Evolutionary conservation across 1,139 yeast genomes (phyloP).

Genomic region (Pneumocystis jirovecii): DNA sequence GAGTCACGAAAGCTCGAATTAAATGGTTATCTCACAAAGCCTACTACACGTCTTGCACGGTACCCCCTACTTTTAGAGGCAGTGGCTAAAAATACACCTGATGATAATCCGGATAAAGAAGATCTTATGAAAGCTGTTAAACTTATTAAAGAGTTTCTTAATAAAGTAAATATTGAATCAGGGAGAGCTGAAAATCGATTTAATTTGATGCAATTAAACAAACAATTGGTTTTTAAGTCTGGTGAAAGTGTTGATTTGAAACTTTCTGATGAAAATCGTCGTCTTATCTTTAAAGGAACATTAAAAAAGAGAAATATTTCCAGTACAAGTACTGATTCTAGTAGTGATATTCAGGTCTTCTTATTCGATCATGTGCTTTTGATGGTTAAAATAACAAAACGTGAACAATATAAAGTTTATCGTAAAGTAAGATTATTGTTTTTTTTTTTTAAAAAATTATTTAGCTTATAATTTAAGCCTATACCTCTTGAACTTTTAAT

Average conservation of each 20-base stretch:
- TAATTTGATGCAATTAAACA: slow-evolving; percentile 73
- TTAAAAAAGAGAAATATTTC: slow-evolving; percentile 49
- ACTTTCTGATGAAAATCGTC: slow-evolving; percentile 65
- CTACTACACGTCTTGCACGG: slow-evolving; percentile 90
- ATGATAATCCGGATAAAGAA: slow-evolving; percentile 59
- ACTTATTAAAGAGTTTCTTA: slow-evolving; percentile 59
- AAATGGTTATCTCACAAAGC: slow-evolving; percentile 84
- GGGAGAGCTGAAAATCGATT: slow-evolving; percentile 92
- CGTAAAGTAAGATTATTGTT: slow-evolving; percentile 33
- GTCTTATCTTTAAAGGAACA: slow-evolving; percentile 63
- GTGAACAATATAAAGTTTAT: slow-evolving; percentile 82
- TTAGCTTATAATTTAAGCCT: slow-evolving; percentile 30
- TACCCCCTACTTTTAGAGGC: slow-evolving; percentile 77
- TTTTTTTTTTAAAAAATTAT: not conserved
- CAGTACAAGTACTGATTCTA: slow-evolving; percentile 37
- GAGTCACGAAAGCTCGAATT: slow-evolving; percentile 84
- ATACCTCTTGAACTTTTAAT: slow-evolving; percentile 75
- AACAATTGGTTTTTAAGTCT: slow-evolving; percentile 51
- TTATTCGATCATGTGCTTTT: slow-evolving; percentile 76
- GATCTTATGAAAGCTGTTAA: slow-evolving; percentile 60
- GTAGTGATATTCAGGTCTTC: slow-evolving; percentile 61
- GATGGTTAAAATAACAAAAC: slow-evolving; percentile 75
- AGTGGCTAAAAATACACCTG: slow-evolving; percentile 64
- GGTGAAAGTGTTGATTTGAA: slow-evolving; percentile 86
- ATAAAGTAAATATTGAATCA: slow-evolving; percentile 71